These are phyloP conservation scores for Penicillium sp. DNA, from an alignment of 2,329 filamentous ascomycete genomes.

Conservation along the genomic window DNA sequence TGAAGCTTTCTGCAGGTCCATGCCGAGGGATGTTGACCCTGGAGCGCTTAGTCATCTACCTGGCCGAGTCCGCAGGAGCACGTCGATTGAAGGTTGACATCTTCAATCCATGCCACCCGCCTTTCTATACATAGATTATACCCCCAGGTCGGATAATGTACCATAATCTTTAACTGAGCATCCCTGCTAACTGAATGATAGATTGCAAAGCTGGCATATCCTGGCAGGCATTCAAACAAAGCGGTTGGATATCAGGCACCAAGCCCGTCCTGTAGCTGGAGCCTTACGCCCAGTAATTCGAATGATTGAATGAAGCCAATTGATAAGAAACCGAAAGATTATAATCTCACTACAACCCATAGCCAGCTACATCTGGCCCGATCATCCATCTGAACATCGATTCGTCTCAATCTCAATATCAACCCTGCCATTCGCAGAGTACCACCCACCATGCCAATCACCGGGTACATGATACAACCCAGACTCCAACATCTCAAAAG, in stretches of 20 bases:
- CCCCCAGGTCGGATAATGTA: neutral
- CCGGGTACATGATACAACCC: constrained; percentile 28
- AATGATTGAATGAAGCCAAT: neutral
- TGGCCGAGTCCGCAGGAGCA: neutral
- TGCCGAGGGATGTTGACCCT: too few relatives aligned
- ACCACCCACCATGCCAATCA: constrained; percentile 29
- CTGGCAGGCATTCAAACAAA: neutral
- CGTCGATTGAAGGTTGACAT: neutral
- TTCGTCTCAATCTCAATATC: neutral
- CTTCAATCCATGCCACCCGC: neutral
- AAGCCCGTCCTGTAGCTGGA: neutral
- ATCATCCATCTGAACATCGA: neutral
- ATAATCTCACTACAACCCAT: neutral
- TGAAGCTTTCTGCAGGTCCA: neutral
- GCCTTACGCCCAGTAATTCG: neutral
- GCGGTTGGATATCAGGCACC: neutral
- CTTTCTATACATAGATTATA: neutral
- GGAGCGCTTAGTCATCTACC: neutral
- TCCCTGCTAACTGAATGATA: neutral
- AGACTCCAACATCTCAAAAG: neutral
- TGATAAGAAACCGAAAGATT: neutral
- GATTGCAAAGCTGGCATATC: neutral
- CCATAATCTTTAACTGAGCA: neutral
- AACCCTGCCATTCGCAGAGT: neutral
- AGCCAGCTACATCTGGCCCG: neutral